Evolutionary conservation across 352 stramenopile species (phyloP), one percentile per base, ranked within the genome.

Genomic region (Globisporangium echinulatum): DNA sequence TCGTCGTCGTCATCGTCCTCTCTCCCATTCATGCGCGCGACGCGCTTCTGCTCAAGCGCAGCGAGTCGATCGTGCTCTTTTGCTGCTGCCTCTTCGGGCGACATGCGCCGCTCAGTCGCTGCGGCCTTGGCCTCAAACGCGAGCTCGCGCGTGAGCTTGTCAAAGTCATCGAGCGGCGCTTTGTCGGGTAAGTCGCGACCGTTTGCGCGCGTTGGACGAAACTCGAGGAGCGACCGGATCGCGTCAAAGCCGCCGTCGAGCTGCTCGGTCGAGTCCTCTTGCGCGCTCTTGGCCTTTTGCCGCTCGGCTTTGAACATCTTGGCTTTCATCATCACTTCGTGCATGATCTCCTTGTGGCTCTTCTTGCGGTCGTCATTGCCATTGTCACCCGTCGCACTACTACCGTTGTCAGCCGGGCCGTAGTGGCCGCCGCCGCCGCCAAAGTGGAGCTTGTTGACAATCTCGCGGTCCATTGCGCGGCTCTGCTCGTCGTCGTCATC

Each of bases 81-180:
- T 64, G 94, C 88, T 56, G 94, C 96, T 37, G 90, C 82, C 64
- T 99, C 96, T 69, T 98, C 96, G 0, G 88, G 82, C 38, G 92
- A 97, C 82, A 98, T 94, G 0, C 89, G 96, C 19, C 96, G 84
- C 70, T 98, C 95, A 15, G 87, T 96, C 5, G 96, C 94, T 53
- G 96, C 90, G 0, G 88, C 87, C 69, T 97, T 97, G n/a, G 80
- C 79, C 55, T 98, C 91, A 62, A 97, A 96, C 71, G 84, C 81
- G 36, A 94, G 75, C 63, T 91, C 80, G 7, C 73, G 70, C 53
- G 88, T 88, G 8, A 92, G 69, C 49, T 85, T 85, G 53, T 95
- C 86, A 55, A 96, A 97, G 38, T 92, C 83, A 49, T 96, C 90
- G 68, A 90, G 79, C 7, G 71, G 70, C 1, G 87, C 71, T 53